Evolutionary conservation across 2,329 filamentous ascomycete species (phyloP), one percentile per base, ranked within the genome.

Genomic region (Pseudogymnoascus sp.): DNA sequence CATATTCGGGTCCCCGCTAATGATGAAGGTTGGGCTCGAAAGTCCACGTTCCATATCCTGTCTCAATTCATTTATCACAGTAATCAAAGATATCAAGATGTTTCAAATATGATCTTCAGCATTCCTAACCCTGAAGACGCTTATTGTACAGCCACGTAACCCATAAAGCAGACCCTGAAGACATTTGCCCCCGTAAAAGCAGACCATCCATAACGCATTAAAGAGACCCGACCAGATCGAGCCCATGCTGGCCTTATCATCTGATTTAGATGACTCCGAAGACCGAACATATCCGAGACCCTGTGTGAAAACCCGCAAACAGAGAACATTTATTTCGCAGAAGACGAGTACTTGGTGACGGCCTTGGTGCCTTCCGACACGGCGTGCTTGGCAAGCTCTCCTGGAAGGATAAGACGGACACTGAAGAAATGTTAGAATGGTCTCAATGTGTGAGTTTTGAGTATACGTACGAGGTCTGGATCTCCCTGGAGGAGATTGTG

Each of bases 281-380:
- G 77, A 77, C 78, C 76, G 74, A 76, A 69, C 70, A 80, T 76
- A 79, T 77, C 79, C 77, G 74, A 74, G 74, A 74, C 74, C 74
- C 74, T 78, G 75, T 75, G 76, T 54, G 30, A 83, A 82, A 83
- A 82, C 84, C 79, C 73, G 70, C 76, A 77, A 76, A 75, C 73
- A 78, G 77, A 72, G 73, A 71, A 69, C 68, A 66, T 79, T 85
- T 96, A 97, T 91, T 97, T 99, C 79, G 92, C 94, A 75, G 93
- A 97, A 64, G 93, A 97, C 70, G 93, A 97, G 86, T 97, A 99
- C 88, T 99, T 99, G 84, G 94, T 99, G 71, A 99, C 94, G 62
- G 94, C 94, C 90, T 99, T 99, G 77, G 94, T 99, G 75, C 94
- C 94, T 82, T 99, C 94, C 71, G 94, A 99, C 57, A 99, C 94